A percentile compares a stretch with the other conserved stretches of the same genome.
Evolutionary conservation across 176 grass and related monocot genomes (phyloP).

Genomic region (Cenchrus purpureus): DNA sequence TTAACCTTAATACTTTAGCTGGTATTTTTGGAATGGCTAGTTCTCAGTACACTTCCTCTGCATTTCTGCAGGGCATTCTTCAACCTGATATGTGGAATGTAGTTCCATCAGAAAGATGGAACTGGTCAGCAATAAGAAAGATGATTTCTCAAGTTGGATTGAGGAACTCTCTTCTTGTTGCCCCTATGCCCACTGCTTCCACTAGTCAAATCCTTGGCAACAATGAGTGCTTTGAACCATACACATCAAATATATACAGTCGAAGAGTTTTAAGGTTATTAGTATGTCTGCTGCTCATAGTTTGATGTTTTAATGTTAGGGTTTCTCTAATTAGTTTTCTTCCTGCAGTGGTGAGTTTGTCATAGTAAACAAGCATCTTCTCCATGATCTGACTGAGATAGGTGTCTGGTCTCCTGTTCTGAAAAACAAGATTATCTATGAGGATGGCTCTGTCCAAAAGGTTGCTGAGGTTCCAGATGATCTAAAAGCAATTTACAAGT

Average conservation of each 20-base stretch:
- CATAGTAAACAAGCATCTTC: constrained; percentile 97
- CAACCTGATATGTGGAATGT: constrained; percentile 98
- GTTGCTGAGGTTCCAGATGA: constrained; percentile 80
- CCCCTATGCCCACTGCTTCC: constrained; percentile 99
- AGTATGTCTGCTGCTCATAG: constrained; percentile 22
- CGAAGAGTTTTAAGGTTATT: constrained; percentile 61
- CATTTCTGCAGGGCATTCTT: constrained; percentile 67
- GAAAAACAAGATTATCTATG: constrained; percentile 93
- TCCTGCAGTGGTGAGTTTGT: constrained; percentile 91
- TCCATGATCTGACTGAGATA: constrained; percentile 96
- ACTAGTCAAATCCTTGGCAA: constrained; percentile 99
- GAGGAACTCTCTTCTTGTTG: constrained; percentile 96
- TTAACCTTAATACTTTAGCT: neutral
- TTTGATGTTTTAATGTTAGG: constrained; percentile 30
- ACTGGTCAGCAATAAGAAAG: constrained; percentile 72
- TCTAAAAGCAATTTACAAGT: constrained; percentile 97
- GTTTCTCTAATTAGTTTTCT: neutral
- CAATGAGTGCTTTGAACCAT: constrained; percentile 69
- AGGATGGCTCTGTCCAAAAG: constrained; percentile 92
- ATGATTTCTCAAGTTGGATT: constrained; percentile 76
- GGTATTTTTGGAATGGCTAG: neutral
- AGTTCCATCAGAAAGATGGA: constrained; percentile 76
- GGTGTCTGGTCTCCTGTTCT: constrained; percentile 75
- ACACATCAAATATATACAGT: constrained; percentile 37
- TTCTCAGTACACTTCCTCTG: neutral